Evolutionary conservation across 345 rosid genomes (phyloP).

Genomic region (Pistacia atlantica): DNA sequence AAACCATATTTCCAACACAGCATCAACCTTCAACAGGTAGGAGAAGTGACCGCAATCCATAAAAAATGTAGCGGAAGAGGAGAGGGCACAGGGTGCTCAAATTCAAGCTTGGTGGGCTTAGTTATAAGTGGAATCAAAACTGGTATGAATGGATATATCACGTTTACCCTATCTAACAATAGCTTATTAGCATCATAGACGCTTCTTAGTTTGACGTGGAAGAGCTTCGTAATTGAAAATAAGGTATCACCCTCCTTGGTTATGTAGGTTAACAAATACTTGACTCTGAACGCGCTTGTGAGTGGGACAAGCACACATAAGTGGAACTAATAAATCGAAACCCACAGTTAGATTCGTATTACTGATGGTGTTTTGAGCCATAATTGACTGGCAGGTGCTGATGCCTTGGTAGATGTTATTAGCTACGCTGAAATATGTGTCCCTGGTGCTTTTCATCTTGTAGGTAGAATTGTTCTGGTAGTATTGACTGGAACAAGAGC

Average conservation of each 20-base stretch:
- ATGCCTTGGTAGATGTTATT: constrained; percentile 80
- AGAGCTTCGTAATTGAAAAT: constrained; percentile 42
- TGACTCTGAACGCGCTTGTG: constrained; percentile 42
- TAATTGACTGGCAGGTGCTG: constrained; percentile 77
- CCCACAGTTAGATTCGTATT: constrained; percentile 19
- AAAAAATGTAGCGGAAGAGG: constrained; percentile 30
- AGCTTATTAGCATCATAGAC: constrained; percentile 49
- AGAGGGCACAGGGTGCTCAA: constrained; percentile 15
- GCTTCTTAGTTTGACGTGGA: constrained; percentile 35
- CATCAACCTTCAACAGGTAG: background rate
- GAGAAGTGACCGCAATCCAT: background rate
- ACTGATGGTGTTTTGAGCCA: constrained; percentile 52
- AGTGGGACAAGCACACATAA: constrained; percentile 82
- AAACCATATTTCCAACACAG: too few species aligned
- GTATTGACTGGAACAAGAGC: constrained; percentile 50
- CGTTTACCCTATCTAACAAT: background rate
- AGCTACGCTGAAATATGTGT: constrained; percentile 54
- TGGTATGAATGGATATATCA: constrained; percentile 52
- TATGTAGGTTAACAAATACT: constrained; percentile 56
- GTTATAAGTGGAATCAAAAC: constrained; percentile 58
- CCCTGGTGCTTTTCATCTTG: constrained; percentile 1
- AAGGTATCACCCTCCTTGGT: constrained; percentile 39
- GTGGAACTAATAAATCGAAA: constrained; percentile 42
- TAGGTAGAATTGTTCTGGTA: constrained; percentile 77
- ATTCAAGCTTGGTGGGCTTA: constrained; percentile 35